A percentile compares a stretch with the other conserved stretches of the same genome.
Conservation (phyloP, 768 basidiomycete species). For the Pleurotus eryngii region DNA sequence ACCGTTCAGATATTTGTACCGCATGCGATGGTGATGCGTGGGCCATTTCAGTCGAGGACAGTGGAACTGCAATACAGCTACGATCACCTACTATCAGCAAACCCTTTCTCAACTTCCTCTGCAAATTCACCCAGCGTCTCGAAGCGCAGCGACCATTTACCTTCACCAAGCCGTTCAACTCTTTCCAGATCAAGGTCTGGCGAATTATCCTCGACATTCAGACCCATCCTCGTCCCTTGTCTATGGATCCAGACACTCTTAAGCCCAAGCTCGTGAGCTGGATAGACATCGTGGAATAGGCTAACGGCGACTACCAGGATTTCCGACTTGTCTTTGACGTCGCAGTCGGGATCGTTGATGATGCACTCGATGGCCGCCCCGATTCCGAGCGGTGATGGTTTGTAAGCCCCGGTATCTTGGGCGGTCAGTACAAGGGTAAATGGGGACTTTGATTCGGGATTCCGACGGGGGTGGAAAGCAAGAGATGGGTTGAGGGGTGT, state of each 20-base stretch:
- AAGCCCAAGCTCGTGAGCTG: conserved; percentile 56
- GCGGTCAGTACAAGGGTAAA: conserved; percentile 71
- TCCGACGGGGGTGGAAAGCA: conserved; percentile 43
- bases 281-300: conserved; percentile 60
- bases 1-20: conserved; percentile 11
- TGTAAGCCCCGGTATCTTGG: conserved; percentile 71
- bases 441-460: conserved; percentile 43
- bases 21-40: too few relatives aligned
- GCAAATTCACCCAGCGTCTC: conserved; percentile 60
- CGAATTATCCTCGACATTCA: conserved; percentile 26
- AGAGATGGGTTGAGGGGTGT: conserved; percentile 26
- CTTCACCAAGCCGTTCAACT: conserved; percentile 14
- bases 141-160: conserved; percentile 49
- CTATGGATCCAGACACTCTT: conserved; percentile 67
- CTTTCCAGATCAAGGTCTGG: not conserved
- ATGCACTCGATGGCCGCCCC: conserved; percentile 44
- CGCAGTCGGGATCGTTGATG: conserved; percentile 33
- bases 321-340: conserved; percentile 38
- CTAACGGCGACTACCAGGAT: conserved; percentile 71
- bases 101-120: conserved; percentile 46
- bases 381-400: conserved; percentile 60
- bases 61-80: too few relatives aligned
- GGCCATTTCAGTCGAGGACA: too few relatives aligned
- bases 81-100: not conserved
- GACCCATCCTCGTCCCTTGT: conserved; percentile 41